phyloP scores from a whole-genome alignment of 441 rosid species.

The Croton laevigatus region DNA sequence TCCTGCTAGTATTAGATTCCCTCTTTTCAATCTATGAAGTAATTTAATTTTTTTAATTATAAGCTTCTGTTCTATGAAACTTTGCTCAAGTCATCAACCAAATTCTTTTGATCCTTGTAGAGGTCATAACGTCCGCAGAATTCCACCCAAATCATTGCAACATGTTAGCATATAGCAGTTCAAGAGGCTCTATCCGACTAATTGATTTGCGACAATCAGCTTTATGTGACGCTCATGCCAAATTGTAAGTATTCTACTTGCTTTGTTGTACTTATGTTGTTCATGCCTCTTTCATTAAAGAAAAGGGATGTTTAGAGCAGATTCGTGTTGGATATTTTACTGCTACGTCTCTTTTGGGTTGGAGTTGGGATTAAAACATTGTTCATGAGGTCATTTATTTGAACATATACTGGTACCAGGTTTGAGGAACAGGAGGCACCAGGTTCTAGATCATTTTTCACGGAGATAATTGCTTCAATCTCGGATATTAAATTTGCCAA shows the following conservation, averaged over 20 bases:
- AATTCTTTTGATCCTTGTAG: constrained; percentile 43
- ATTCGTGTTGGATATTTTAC: neutral
- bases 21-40: neutral
- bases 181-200: constrained; percentile 93
- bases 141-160: constrained; percentile 95
- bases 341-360: neutral
- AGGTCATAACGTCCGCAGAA: constrained; percentile 98
- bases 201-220: constrained; percentile 97
- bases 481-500: constrained; percentile 93
- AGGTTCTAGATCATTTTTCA: constrained; percentile 89
- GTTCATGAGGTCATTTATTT: constrained; percentile 7
- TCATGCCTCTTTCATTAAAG: too few species aligned
- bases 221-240: constrained; percentile 67
- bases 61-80: constrained; percentile 3
- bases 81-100: constrained; percentile 13
- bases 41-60: neutral
- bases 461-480: constrained; percentile 98
- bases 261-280: too few species aligned
- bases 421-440: constrained; percentile 97
- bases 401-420: constrained; percentile 39
- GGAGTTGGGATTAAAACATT: neutral
- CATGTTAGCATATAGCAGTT: constrained; percentile 88
- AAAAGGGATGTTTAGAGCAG: neutral
- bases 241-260: constrained; percentile 38
- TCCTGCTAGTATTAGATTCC: neutral